Base-by-base conservation (phyloP, 768 basidiomycete species). In the Mycena latifolia region DNA sequence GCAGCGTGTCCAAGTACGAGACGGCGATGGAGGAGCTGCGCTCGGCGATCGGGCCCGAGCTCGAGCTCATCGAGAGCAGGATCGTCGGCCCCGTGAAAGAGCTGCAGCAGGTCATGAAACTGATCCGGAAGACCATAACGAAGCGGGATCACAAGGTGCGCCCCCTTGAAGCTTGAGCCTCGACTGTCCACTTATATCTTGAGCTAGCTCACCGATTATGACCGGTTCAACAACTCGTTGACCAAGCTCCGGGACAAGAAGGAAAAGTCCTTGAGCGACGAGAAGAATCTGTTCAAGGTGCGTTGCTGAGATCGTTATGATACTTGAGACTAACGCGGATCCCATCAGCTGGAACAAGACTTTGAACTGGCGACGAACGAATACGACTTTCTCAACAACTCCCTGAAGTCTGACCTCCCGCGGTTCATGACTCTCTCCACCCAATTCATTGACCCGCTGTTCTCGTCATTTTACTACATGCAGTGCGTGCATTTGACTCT, bases 401-500 rank as follows among this genome's bases (percentile, higher is more conserved):
- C 91, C 7, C 81, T 98, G 79, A 99, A 99, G 82, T 85, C 88
- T 62, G 98, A 99, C 73, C 83, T 99, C 33, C 96, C 96, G 3
- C 88, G 88, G n/a, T 99, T 99, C 84, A 90, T 99, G 86, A 83
- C 82, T 29, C 87, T 98, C 67, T 84, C 92, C 1, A 92, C 94
- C 3, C 88, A 90, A 69, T 98, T 98, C 79, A 94, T 99, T 75
- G 92, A 96, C 70, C 98, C 98, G 0, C 82, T 99, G n/a, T 99
- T 98, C 87, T 92, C 97, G 72, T 97, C 95, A 20, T 96, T 96
- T 85, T 99, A 92, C 84, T 99, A 97, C 78, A 98, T 99, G 96
- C 95, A 99, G 95, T 96, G 74, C 74, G 95, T 89, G 29, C 46
- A 46, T 68, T 62, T 50, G 39, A 20, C 41, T 39, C 14, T 55